Evolutionary conservation across 106 monocot genomes (phyloP).

Genomic region (Hemerocallis citrina): DNA sequence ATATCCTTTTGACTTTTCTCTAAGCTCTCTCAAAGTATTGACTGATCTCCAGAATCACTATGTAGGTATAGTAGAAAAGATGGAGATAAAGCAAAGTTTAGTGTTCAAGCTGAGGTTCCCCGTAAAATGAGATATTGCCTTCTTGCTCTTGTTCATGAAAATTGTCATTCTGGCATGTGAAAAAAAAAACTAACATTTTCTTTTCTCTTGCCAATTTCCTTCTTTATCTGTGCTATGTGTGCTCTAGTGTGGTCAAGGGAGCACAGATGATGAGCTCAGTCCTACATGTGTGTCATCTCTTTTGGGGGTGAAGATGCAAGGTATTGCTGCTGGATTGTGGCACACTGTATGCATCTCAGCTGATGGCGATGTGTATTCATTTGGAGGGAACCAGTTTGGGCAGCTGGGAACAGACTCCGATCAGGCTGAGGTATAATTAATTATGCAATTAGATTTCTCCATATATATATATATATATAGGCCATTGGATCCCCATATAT

Average conservation of each 20-base stretch:
- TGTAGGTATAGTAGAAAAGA: constrained; percentile 73
- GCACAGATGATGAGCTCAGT: constrained; percentile 73
- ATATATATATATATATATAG: too few relatives aligned
- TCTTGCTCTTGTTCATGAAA: constrained; percentile 6
- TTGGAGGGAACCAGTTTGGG: constrained; percentile 93
- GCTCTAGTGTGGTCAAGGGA: constrained; percentile 74
- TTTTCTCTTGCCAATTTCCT: constrained; percentile 14
- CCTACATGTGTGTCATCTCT: constrained; percentile 81
- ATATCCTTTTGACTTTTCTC: constrained; percentile 2
- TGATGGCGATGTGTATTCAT: constrained; percentile 73
- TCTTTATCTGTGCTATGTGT: constrained; percentile 12
- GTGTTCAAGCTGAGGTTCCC: constrained; percentile 59
- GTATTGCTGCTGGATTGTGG: constrained; percentile 74
- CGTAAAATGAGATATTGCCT: constrained; percentile 35
- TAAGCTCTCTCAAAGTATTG: constrained; percentile 22
- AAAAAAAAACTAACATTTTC: constrained; percentile 5
- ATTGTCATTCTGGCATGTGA: constrained; percentile 7
- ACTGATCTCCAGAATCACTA: constrained; percentile 48
- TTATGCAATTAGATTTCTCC: too few relatives aligned
- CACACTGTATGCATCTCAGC: constrained; percentile 74
- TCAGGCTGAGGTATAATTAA: constrained; percentile 58
- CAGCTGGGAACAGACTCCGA: constrained; percentile 82
- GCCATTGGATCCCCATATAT: too few relatives aligned
- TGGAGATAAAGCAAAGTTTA: constrained; percentile 54
- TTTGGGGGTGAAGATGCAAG: constrained; percentile 54